phyloP scores from a whole-genome alignment of 2,329 filamentous ascomycete species.

The Penicillium sp. region DNA sequence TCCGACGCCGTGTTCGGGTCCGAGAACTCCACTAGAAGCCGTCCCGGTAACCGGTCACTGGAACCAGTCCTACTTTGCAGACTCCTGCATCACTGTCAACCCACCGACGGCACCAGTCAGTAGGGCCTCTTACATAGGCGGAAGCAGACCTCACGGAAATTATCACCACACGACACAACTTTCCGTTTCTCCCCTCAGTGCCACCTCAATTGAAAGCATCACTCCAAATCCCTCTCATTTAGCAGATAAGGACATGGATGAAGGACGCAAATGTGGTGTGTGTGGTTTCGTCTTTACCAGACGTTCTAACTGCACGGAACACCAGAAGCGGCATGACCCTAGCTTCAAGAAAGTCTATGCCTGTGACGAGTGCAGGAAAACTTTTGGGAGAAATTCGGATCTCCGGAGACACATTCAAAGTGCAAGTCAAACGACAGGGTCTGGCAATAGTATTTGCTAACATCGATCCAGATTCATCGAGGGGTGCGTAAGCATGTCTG shows the following conservation, averaged over 20 bases:
- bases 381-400: constrained; percentile 79
- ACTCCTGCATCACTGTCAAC: background rate
- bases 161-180: background rate
- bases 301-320: constrained; percentile 80
- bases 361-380: constrained; percentile 66
- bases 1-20: constrained; percentile 22
- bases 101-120: constrained; percentile 1
- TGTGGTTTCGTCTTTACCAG: constrained; percentile 77
- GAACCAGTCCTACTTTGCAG: constrained; percentile 10
- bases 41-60: constrained; percentile 12
- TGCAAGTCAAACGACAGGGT: constrained; percentile 37
- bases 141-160: background rate
- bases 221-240: too few relatives aligned
- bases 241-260: background rate
- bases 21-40: constrained; percentile 15
- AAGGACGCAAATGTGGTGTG: constrained; percentile 64
- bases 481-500: constrained; percentile 14
- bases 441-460: background rate
- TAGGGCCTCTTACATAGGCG: background rate
- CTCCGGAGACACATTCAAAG: constrained; percentile 54
- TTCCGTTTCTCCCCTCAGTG: background rate
- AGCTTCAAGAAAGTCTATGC: constrained; percentile 64
- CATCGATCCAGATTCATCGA: constrained; percentile 10
- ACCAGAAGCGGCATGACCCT: constrained; percentile 78
- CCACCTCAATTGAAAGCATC: background rate